Conservation (phyloP, 345 rosid species). For the Sisymbrium irio region DNA sequence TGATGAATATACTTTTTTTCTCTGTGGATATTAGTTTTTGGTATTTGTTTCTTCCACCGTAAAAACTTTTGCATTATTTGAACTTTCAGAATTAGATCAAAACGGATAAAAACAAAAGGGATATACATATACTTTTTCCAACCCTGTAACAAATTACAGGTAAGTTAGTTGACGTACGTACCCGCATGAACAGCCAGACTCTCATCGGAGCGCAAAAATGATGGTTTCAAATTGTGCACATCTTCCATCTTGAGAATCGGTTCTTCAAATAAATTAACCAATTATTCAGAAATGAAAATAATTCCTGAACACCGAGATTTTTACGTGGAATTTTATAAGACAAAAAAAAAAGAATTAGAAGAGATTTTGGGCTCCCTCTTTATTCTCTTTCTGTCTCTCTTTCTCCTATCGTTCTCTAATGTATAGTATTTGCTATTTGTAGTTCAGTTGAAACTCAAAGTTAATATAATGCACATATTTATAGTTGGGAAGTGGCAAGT, state of each 20-base stretch:
- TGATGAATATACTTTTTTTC: neutral
- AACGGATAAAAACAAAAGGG: neutral
- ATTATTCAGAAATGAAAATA: neutral
- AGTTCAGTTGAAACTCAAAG: neutral
- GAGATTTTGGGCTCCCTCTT: neutral
- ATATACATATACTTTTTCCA: neutral
- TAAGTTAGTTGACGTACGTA: constrained; percentile 12
- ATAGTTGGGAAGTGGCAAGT: too few species aligned
- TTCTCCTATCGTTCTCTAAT: neutral
- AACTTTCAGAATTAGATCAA: neutral
- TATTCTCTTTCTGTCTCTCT: neutral
- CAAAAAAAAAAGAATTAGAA: neutral
- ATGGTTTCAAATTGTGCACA: constrained; percentile 15
- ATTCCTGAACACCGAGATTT: neutral
- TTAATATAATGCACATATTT: neutral
- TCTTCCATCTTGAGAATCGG: neutral
- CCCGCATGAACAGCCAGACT: constrained; percentile 94
- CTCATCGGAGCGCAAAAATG: constrained; percentile 83
- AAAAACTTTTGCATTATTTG: neutral
- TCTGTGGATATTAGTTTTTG: too few species aligned
- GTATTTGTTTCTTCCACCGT: too few species aligned
- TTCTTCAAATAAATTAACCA: neutral
- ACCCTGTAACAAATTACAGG: neutral
- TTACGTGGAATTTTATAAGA: neutral
- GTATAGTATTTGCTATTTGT: neutral